phyloP scores from a whole-genome alignment of 371 early-diverging fungal genomes.

The Mucor circinelloides region DNA sequence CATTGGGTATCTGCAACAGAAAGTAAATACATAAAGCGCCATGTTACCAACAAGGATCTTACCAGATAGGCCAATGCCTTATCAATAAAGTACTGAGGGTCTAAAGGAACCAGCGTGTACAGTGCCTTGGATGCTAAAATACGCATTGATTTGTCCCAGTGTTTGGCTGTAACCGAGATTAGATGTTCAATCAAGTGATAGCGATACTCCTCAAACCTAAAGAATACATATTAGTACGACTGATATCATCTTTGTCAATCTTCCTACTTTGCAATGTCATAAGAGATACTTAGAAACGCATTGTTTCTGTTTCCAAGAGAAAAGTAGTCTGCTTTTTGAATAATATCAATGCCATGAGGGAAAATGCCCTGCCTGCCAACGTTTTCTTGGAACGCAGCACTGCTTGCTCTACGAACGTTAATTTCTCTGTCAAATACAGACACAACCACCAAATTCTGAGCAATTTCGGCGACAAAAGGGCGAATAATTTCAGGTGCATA shows the following conservation, averaged over 20 bases:
- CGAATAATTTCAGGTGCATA: slow-evolving; percentile 75
- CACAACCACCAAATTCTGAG: slow-evolving; percentile 74
- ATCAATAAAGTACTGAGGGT: slow-evolving; percentile 58
- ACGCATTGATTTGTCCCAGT: slow-evolving; percentile 90
- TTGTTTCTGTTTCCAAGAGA: slow-evolving; percentile 82
- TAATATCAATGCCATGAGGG: slow-evolving; percentile 91
- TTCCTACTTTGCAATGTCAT: slow-evolving; percentile 72
- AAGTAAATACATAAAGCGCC: not conserved
- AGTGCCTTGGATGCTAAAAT: slow-evolving; percentile 75
- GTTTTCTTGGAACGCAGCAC: slow-evolving; percentile 97
- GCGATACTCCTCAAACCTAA: slow-evolving; percentile 76
- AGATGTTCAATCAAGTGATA: slow-evolving; percentile 75
- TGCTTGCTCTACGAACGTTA: slow-evolving; percentile 92
- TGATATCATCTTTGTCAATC: not conserved
- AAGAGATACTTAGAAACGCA: slow-evolving; percentile 69
- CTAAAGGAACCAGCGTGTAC: slow-evolving; percentile 60
- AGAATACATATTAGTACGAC: not conserved
- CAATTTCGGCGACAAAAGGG: slow-evolving; percentile 64
- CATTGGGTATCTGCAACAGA: slow-evolving; percentile 54
- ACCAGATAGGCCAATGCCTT: slow-evolving; percentile 50
- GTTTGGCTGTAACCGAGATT: slow-evolving; percentile 58
- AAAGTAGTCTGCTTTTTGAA: slow-evolving; percentile 91
- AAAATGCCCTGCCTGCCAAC: slow-evolving; percentile 94
- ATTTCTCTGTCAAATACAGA: slow-evolving; percentile 93
- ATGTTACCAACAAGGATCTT: not conserved